A percentile compares a stretch with the other conserved stretches of the same genome.
phyloP scores from a whole-genome alignment of 2,329 filamentous ascomycete genomes.

The Lecanicillium sp. region DNA sequence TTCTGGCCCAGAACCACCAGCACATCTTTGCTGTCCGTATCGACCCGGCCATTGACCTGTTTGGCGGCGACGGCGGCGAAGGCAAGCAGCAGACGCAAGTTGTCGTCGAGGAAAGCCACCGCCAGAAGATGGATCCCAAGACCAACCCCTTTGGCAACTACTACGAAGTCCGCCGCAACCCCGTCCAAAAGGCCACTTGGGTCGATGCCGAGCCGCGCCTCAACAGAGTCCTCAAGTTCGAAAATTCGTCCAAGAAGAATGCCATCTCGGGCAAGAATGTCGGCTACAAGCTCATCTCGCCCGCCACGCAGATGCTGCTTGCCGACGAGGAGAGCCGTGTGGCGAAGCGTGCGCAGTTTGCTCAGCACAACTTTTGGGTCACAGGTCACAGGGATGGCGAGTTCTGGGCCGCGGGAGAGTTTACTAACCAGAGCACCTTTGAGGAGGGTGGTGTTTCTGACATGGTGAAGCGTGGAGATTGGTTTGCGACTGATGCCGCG shows the following conservation, averaged over 20 bases:
- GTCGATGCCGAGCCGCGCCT: slow-evolving; percentile 44
- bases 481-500: slow-evolving; percentile 26
- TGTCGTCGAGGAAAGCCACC: slow-evolving; percentile 28
- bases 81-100: slow-evolving; percentile 38
- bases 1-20: slow-evolving; percentile 61
- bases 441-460: slow-evolving; percentile 35
- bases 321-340: slow-evolving; percentile 35
- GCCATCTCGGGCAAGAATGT: slow-evolving; percentile 38
- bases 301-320: slow-evolving; percentile 36
- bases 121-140: slow-evolving; percentile 31
- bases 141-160: slow-evolving; percentile 55
- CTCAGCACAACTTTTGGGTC: slow-evolving; percentile 38
- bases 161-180: slow-evolving; percentile 44
- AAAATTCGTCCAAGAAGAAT: slow-evolving; percentile 38
- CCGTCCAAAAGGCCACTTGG: slow-evolving; percentile 35
- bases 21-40: slow-evolving; percentile 60
- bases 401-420: slow-evolving; percentile 42
- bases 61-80: slow-evolving; percentile 27
- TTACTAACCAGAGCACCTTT: slow-evolving; percentile 38
- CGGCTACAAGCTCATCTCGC: slow-evolving; percentile 39
- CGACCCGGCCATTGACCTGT: slow-evolving; percentile 52
- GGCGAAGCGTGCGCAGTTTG: slow-evolving; percentile 34
- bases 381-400: slow-evolving; percentile 41
- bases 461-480: slow-evolving; percentile 38
- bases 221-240: slow-evolving; percentile 41